Evolutionary conservation across 2,329 filamentous ascomycete genomes (phyloP), one percentile per base, ranked within the genome.

Genomic region (Ramichloridium luteum): DNA sequence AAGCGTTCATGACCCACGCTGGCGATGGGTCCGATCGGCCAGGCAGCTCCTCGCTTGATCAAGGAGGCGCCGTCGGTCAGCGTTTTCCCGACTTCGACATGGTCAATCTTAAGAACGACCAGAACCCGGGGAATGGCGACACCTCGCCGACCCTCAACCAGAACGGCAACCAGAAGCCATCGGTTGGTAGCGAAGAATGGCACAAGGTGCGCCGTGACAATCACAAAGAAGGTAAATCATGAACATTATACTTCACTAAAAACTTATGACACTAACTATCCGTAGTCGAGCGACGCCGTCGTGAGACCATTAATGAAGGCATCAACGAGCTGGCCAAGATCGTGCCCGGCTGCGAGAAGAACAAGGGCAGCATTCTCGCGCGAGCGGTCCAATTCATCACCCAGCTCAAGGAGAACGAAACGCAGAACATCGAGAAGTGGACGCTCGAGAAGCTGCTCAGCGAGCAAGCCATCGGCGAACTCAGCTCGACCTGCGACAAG

Each of bases 281-380:
- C 20, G n/a, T 39, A 96, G 90, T 98, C 40, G 90, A 98, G 61
- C 84, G 90, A 38, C 83, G 90, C 37, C 84, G 90, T 27, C 82
- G 90, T 41, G 90, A 98, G 60, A 94, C 90, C 0, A 98, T 98
- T 56, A 98, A 98, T 45, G 90, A 98, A 60, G 90, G 90, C 30
- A 98, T 98, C 48, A 96, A 94, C 52, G 90, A 96, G 58, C 73
- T 98, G 16, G 83, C 88, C 45, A 96, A 94, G 63, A 93, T 98
- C 44, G 90, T 98, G 0, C 90, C 90, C 0, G 85, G 85, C 10
- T 94, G 88, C 50, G 90, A 98, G 60, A 98, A 96, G 68, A 96
- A 98, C 66, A 98, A 98, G 61, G 90, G 90, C 1, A 92, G 85
- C 2, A 96, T 98, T 43, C 66, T 98, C 22, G 82, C 92, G 54